Percentiles rank a stretch among this genome's conserved stretches.
These are phyloP conservation scores for Grammothele lineata DNA, from an alignment of 768 basidiomycete species.

Conservation along the genomic window DNA sequence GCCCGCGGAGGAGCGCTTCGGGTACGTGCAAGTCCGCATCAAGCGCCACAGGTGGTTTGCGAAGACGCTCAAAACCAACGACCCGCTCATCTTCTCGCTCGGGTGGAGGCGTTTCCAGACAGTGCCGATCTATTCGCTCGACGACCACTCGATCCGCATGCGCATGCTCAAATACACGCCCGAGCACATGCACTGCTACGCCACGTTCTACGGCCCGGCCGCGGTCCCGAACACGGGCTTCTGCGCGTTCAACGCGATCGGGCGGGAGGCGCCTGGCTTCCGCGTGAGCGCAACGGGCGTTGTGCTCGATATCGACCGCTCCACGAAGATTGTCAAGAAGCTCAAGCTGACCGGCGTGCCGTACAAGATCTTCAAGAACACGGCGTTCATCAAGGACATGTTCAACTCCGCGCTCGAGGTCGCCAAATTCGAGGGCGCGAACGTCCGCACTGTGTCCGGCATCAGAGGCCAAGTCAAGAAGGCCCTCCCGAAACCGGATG, in stretches of 20 bases:
- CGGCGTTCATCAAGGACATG: slow-evolving; percentile 97
- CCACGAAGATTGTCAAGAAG: slow-evolving; percentile 96
- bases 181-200: slow-evolving; percentile 99
- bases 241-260: slow-evolving; percentile 90
- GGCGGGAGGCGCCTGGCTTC: slow-evolving; percentile 67
- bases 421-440: slow-evolving; percentile 98
- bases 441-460: slow-evolving; percentile 90
- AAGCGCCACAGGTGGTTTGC: slow-evolving; percentile 95
- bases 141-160: slow-evolving; percentile 97
- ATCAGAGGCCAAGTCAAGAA: slow-evolving; percentile 97
- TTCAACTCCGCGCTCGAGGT: slow-evolving; percentile 91
- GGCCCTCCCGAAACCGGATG: slow-evolving; percentile 91
- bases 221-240: slow-evolving; percentile 93
- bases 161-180: slow-evolving; percentile 99
- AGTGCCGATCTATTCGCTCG: slow-evolving; percentile 91
- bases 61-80: slow-evolving; percentile 91
- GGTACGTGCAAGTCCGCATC: slow-evolving; percentile 90
- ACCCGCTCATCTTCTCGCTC: slow-evolving; percentile 93
- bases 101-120: slow-evolving; percentile 98
- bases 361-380: slow-evolving; percentile 99
- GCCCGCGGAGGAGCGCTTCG: slow-evolving; percentile 86
- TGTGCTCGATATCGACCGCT: slow-evolving; percentile 88
- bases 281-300: slow-evolving; percentile 92
- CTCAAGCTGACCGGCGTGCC: slow-evolving; percentile 93
- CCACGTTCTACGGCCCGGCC: slow-evolving; percentile 94